phyloP scores from a whole-genome alignment of 176 grass and related monocot species.

The Juncus inflexus region DNA sequence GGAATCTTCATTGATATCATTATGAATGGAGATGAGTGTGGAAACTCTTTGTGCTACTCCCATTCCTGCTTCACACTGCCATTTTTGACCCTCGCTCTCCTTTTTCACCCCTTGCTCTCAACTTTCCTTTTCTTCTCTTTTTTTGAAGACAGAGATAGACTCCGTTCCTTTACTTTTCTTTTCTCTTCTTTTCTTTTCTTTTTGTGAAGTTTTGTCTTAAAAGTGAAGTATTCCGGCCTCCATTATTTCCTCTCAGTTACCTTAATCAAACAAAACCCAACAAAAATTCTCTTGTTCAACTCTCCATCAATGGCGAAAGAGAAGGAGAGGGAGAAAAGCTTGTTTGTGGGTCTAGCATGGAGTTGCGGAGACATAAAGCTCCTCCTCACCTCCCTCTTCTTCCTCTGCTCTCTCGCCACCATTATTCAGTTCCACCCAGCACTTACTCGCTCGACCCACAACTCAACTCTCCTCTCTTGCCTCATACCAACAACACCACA shows the following conservation, averaged over 20 bases:
- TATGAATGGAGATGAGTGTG: too few relatives aligned
- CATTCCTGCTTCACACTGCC: too few relatives aligned
- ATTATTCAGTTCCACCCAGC: constrained; percentile 68
- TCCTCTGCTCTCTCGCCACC: constrained; percentile 54
- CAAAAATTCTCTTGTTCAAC: not conserved
- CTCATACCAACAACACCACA: constrained; percentile 8
- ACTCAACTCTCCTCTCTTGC: constrained; percentile 23
- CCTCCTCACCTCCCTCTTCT: constrained; percentile 57
- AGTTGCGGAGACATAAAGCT: constrained; percentile 70
- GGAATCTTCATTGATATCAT: too few relatives aligned
- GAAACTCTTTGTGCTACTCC: too few relatives aligned
- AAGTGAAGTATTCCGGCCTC: constrained; percentile 8
- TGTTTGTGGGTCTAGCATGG: constrained; percentile 32
- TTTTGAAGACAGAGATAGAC: too few relatives aligned
- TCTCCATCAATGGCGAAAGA: constrained; percentile 35
- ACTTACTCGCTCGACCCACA: constrained; percentile 23
- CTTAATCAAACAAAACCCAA: not conserved
- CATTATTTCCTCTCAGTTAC: not conserved
- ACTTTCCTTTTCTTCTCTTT: not conserved
- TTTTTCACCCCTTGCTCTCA: not conserved
- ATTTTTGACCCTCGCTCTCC: not conserved
- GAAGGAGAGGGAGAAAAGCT: constrained; percentile 33
- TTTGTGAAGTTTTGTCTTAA: constrained; percentile 7
- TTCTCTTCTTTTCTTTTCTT: not conserved
- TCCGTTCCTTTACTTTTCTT: not conserved